Conservation (phyloP, 805 yeast genomes). For the Ogataea siamensis region DNA sequence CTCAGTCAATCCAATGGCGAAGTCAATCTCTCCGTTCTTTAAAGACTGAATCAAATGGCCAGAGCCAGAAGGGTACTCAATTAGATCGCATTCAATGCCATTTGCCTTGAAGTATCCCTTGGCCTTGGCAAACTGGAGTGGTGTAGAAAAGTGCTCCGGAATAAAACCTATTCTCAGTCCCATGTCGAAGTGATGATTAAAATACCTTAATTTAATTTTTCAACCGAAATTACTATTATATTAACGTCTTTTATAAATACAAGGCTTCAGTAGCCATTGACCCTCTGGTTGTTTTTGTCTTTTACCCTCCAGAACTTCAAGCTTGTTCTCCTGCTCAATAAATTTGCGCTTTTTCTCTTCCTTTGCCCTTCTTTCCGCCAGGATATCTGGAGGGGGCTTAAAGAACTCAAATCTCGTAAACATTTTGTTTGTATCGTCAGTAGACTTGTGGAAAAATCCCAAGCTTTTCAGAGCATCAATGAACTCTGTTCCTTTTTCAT, state of each 20-base stretch:
- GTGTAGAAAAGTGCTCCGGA: constrained; percentile 92
- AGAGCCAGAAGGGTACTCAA: constrained; percentile 81
- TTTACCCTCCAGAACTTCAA: constrained; percentile 54
- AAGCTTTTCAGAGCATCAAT: constrained; percentile 68
- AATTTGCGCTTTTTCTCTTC: constrained; percentile 63
- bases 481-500: constrained; percentile 75
- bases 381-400: constrained; percentile 72
- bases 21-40: constrained; percentile 60
- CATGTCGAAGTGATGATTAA: too few relatives aligned
- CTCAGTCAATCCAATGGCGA: constrained; percentile 88
- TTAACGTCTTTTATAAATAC: constrained; percentile 86
- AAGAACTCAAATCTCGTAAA: constrained; percentile 92
- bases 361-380: constrained; percentile 60
- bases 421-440: constrained; percentile 89
- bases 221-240: too few relatives aligned
- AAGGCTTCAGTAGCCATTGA: constrained; percentile 89
- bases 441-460: constrained; percentile 85
- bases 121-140: constrained; percentile 66
- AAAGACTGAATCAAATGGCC: constrained; percentile 81
- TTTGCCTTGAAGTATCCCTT: constrained; percentile 52
- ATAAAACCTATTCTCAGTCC: constrained; percentile 68
- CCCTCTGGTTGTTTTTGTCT: constrained; percentile 67
- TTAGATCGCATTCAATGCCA: constrained; percentile 55
- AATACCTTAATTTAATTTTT: too few relatives aligned
- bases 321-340: constrained; percentile 63